Evolutionary conservation across 257 asterid genomes (phyloP).

Genomic region (Solanum rostratum): DNA sequence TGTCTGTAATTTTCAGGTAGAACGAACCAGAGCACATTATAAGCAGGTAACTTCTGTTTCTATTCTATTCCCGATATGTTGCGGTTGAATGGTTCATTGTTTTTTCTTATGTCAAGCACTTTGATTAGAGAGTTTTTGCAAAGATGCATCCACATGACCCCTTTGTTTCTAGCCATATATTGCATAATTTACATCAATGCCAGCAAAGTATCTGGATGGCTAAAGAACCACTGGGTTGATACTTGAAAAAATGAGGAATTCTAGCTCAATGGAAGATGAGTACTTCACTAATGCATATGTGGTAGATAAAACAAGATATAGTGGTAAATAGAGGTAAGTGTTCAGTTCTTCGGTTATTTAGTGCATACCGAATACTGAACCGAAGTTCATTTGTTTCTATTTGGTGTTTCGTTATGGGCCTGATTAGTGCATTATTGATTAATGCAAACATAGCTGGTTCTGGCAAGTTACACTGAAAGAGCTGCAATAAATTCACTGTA

Average conservation of each 20-base stretch:
- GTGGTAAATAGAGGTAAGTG: neutral
- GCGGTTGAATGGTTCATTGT: neutral
- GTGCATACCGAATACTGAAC: neutral
- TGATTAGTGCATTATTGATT: neutral
- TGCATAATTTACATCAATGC: neutral
- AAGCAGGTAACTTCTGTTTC: conserved; percentile 40
- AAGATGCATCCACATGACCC: neutral
- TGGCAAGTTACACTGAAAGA: neutral
- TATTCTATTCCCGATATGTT: neutral
- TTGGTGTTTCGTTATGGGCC: neutral
- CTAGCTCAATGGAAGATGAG: neutral
- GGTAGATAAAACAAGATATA: neutral
- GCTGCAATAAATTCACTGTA: neutral
- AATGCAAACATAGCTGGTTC: neutral
- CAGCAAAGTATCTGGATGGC: neutral
- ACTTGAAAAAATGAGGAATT: neutral
- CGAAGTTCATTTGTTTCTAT: neutral
- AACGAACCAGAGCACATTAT: conserved; percentile 46
- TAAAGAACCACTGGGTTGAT: neutral
- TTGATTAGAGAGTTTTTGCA: neutral
- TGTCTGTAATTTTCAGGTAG: conserved; percentile 46
- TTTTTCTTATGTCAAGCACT: neutral
- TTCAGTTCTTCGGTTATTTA: neutral
- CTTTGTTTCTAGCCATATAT: neutral
- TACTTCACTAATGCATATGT: neutral